A percentile compares a stretch with the other conserved stretches of the same genome.
These are phyloP conservation scores for Zymoseptoria tritici DNA, from an alignment of 2,329 filamentous ascomycete genomes.

Conservation along the genomic window DNA sequence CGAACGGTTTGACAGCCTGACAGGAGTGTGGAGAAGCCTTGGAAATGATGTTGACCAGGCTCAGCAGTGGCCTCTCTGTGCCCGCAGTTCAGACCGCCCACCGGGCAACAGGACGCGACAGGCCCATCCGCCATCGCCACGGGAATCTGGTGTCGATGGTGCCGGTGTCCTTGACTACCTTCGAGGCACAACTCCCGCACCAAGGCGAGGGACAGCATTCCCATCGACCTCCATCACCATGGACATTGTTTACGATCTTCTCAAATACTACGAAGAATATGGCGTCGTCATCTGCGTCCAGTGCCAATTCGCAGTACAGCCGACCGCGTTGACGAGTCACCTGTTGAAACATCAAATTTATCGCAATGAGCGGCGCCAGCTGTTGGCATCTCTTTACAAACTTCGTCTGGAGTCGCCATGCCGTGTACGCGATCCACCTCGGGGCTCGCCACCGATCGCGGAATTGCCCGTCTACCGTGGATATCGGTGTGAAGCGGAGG, in stretches of 20 bases:
- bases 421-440: neutral
- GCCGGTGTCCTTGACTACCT: neutral
- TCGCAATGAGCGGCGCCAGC: slow-evolving; percentile 9
- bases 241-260: neutral
- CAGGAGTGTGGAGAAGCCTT: neutral
- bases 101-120: neutral
- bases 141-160: neutral
- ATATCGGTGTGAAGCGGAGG: slow-evolving; percentile 2
- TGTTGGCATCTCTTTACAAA: slow-evolving; percentile 8
- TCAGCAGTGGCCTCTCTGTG: neutral
- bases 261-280: slow-evolving; percentile 12
- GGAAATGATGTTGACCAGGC: no score
- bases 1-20: neutral
- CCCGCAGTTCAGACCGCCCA: neutral
- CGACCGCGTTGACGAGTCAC: slow-evolving; percentile 10
- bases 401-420: slow-evolving; percentile 8
- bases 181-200: neutral
- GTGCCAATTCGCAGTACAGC: slow-evolving; percentile 14
- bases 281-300: slow-evolving; percentile 13
- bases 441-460: slow-evolving; percentile 3
- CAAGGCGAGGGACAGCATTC: neutral
- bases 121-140: neutral
- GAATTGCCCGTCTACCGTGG: slow-evolving; percentile 10
- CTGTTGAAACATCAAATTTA: slow-evolving; percentile 14
- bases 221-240: neutral